Evolutionary conservation across 106 monocot species (phyloP).

Genomic region (Dioscorea zingiberensis): DNA sequence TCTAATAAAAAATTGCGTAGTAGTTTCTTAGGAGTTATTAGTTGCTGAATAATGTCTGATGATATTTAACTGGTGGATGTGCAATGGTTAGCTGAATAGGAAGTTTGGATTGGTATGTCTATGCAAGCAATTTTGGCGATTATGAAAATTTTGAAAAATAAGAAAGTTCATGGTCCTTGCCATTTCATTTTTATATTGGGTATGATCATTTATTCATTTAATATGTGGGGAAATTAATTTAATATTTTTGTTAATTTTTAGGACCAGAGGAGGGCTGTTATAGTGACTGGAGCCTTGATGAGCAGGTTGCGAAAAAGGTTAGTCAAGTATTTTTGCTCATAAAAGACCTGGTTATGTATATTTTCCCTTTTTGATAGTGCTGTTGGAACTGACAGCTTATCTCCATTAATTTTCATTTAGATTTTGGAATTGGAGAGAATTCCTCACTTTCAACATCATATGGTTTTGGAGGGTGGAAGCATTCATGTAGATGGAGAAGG

Average conservation of each 20-base stretch:
- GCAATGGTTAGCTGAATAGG: too few species aligned
- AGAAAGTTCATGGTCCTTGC: too few species aligned
- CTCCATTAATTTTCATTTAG: constrained; percentile 30
- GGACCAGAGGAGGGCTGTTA: constrained; percentile 79
- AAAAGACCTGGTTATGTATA: background rate
- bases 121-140: too few species aligned
- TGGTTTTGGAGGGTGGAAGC: constrained; percentile 98
- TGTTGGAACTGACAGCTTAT: too few species aligned
- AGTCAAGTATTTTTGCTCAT: background rate
- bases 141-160: too few species aligned
- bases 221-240: background rate
- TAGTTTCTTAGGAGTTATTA: too few species aligned
- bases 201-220: too few species aligned
- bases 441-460: constrained; percentile 66
- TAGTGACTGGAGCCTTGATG: constrained; percentile 87
- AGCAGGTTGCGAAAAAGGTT: constrained; percentile 78
- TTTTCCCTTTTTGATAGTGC: background rate
- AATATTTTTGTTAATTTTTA: constrained; percentile 18
- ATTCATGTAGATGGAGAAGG: constrained; percentile 99
- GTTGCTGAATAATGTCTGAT: too few species aligned
- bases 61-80: too few species aligned
- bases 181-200: too few species aligned
- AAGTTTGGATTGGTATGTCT: too few species aligned
- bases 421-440: constrained; percentile 66
- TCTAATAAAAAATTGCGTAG: too few species aligned